Percentiles rank a stretch among this genome's conserved stretches.
Conservation (phyloP, 176 grass and related monocot genomes). For the Elaeis guineensis region DNA sequence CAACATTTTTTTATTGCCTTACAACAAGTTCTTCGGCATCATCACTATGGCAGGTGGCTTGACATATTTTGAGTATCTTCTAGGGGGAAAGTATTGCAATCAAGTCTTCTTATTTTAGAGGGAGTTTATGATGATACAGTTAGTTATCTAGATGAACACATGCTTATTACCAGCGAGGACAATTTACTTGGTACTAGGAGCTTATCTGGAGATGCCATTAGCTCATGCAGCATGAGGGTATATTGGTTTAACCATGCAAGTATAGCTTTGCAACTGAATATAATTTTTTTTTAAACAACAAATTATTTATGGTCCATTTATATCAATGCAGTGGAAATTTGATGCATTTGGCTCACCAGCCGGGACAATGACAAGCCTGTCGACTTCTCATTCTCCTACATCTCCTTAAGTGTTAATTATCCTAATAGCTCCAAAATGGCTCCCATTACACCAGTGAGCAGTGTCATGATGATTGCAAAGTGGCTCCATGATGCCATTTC, state of each 20-base stretch:
- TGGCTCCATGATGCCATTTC: slow-evolving; percentile 86
- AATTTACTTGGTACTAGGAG: slow-evolving; percentile 28
- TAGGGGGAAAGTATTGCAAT: slow-evolving; percentile 46
- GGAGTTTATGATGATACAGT: slow-evolving; percentile 36
- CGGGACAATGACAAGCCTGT: slow-evolving; percentile 58
- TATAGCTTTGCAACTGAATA: slow-evolving; percentile 14
- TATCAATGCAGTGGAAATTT: slow-evolving; percentile 53
- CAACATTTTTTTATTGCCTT: slow-evolving; percentile 14
- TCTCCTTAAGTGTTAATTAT: slow-evolving; percentile 38
- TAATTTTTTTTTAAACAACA: neutral
- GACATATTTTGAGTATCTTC: slow-evolving; percentile 56
- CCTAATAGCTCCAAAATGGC: slow-evolving; percentile 34
- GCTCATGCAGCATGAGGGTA: slow-evolving; percentile 48
- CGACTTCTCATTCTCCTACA: slow-evolving; percentile 64
- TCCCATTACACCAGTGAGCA: slow-evolving; percentile 74
- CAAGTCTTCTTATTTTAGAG: slow-evolving; percentile 58
- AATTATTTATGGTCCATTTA: slow-evolving; percentile 14
- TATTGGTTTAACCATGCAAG: neutral
- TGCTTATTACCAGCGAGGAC: slow-evolving; percentile 49
- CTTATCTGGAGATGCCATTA: slow-evolving; percentile 17
- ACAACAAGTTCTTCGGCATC: slow-evolving; percentile 11
- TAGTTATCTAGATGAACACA: slow-evolving; percentile 44
- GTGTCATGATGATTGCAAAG: slow-evolving; percentile 89
- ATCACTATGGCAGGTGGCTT: slow-evolving; percentile 54
- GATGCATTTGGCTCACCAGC: slow-evolving; percentile 65